Base-by-base conservation (phyloP, 2,329 filamentous ascomycete genomes). In the Aureobasidium sp. region DNA sequence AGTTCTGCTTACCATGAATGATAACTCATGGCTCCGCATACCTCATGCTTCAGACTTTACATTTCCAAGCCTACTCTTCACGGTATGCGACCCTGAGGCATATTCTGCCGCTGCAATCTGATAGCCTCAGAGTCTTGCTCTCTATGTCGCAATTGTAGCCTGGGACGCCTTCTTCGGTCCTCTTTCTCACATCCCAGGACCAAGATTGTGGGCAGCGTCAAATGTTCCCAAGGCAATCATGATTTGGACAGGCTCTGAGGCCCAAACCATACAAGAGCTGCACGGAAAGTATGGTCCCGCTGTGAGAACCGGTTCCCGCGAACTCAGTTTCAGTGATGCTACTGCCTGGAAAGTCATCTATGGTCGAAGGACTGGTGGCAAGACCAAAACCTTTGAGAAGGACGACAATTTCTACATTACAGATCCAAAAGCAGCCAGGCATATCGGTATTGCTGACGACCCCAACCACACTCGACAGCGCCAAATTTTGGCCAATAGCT, bases 271-370 rank as follows among this genome's bases (percentile, higher is more conserved):
- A 53, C 63, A 45, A 12, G 40, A 63, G 24, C 67, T 78, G 15
- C 77, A 79, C 66, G 66, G 70, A 7, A 64, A 68, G 44, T 78
- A 78, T 64, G 79, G 79, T 9, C 70, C 72, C 1, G 72, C 81
- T 1, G 78, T 82, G 7, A 76, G 80, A 11, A 69, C 79, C 42
- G 73, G 72, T 5, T 79, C 79, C 2, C 71, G 78, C 63, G 76
- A 81, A 65, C 72, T 82, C 5, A 75, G 77, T 1, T 81, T 78
- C 66, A 74, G 69, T 42, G 66, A 70, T 8, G 62, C 71, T 1
- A 66, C 67, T 0, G 71, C 71, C 2, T 81, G 77, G 73, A 72
- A 74, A 65, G 76, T 79, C 44, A 77, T 79, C 39, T 62, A 62
- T 31, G 61, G 61, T 7, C 61, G 53, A 24, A 54, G 45, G 9